Percentiles rank a stretch among this genome's conserved stretches.
phyloP scores from a whole-genome alignment of 2,329 filamentous ascomycete genomes.

The Daldinia sp. region DNA sequence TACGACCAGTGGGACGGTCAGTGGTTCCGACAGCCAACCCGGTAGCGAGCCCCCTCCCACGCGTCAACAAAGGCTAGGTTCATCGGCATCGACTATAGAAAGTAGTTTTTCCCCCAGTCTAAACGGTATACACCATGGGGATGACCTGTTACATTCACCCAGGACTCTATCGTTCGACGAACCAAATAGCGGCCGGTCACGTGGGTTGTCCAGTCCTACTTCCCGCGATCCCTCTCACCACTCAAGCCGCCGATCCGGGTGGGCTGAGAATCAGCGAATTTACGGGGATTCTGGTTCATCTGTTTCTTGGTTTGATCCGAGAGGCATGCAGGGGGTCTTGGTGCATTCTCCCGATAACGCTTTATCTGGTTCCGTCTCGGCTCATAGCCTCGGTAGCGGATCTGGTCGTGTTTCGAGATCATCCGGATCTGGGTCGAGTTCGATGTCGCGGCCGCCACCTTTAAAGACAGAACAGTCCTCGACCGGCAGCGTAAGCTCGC shows the following conservation, averaged over 20 bases:
- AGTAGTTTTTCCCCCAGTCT: slow-evolving; percentile 54
- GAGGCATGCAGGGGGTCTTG: slow-evolving; percentile 25
- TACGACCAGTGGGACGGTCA: slow-evolving; percentile 52
- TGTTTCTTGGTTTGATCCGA: slow-evolving; percentile 42
- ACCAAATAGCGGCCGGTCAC: slow-evolving; percentile 26
- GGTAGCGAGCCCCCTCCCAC: slow-evolving; percentile 59
- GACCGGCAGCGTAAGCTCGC: slow-evolving; percentile 53
- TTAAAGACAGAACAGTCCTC: slow-evolving; percentile 58
- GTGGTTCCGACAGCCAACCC: slow-evolving; percentile 57
- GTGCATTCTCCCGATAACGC: slow-evolving; percentile 42
- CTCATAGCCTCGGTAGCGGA: slow-evolving; percentile 22
- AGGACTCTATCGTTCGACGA: slow-evolving; percentile 50
- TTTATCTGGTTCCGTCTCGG: slow-evolving; percentile 34
- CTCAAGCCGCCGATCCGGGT: slow-evolving; percentile 32
- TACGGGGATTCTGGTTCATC: slow-evolving; percentile 27
- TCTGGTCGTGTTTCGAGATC: slow-evolving; percentile 35
- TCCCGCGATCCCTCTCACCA: slow-evolving; percentile 41
- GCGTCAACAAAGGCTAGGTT: slow-evolving; percentile 58
- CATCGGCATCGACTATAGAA: slow-evolving; percentile 56
- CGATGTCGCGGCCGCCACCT: slow-evolving; percentile 50
- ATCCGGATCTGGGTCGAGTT: slow-evolving; percentile 31
- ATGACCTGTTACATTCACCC: slow-evolving; percentile 57
- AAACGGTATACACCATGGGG: slow-evolving; percentile 48
- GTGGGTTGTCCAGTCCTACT: slow-evolving; percentile 44
- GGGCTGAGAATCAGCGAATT: slow-evolving; percentile 36